phyloP scores from a whole-genome alignment of 306 rosid species.

The Lagenaria siceraria region DNA sequence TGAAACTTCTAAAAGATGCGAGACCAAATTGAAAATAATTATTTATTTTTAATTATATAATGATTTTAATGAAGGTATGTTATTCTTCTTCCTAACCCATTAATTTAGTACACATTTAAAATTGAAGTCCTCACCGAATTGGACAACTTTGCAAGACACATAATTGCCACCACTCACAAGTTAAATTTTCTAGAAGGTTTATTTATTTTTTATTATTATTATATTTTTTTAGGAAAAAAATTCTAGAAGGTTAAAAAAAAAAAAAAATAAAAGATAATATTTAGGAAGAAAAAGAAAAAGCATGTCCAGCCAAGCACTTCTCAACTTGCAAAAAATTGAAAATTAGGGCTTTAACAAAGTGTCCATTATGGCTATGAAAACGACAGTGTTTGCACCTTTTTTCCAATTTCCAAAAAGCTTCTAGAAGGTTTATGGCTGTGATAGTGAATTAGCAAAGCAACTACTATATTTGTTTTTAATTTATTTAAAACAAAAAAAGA shows the following conservation, averaged over 20 bases:
- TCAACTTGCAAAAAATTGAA: background rate
- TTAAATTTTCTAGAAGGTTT: background rate
- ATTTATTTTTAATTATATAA: no score
- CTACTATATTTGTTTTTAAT: background rate
- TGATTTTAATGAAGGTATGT: background rate
- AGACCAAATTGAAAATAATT: no score
- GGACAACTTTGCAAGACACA: background rate
- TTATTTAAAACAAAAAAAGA: no score
- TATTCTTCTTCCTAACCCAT: background rate
- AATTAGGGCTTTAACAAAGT: background rate
- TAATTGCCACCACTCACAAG: background rate
- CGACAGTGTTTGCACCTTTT: background rate
- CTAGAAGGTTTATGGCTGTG: background rate
- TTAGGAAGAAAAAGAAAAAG: no score
- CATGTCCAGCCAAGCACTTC: background rate
- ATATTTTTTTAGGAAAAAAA: background rate
- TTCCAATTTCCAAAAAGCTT: background rate
- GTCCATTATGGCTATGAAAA: background rate
- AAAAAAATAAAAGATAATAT: no score
- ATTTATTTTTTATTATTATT: no score
- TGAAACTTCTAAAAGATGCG: no score
- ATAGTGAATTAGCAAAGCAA: background rate
- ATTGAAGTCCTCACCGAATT: background rate
- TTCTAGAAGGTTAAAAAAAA: no score
- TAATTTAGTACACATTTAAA: background rate